phyloP scores from a whole-genome alignment of 2,329 filamentous ascomycete species.

The Sporothrix brasiliensis region DNA sequence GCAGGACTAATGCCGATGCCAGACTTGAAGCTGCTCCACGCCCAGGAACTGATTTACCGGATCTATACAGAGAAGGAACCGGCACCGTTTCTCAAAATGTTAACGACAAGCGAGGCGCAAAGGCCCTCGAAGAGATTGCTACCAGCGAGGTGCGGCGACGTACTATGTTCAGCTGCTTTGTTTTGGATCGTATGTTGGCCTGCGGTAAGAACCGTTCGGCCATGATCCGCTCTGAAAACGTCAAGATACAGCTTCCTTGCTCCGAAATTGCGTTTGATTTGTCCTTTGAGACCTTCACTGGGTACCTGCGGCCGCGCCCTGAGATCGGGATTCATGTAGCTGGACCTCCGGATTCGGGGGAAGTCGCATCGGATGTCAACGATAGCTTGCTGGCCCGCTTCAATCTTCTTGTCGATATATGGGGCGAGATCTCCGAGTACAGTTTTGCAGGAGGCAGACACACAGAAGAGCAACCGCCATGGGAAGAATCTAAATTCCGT shows the following conservation, averaged over 20 bases:
- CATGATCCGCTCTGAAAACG: conserved; percentile 61
- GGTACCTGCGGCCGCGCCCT: conserved; percentile 47
- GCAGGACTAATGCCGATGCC: not conserved
- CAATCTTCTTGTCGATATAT: conserved; percentile 61
- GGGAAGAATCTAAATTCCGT: conserved; percentile 60
- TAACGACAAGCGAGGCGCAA: not conserved
- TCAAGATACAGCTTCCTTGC: conserved; percentile 68
- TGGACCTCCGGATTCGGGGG: conserved; percentile 27
- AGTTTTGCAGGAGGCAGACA: conserved; percentile 57
- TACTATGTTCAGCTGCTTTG: conserved; percentile 75
- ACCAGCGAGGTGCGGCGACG: conserved; percentile 66
- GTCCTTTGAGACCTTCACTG: conserved; percentile 59
- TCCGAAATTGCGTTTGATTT: conserved; percentile 67
- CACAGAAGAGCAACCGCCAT: conserved; percentile 58
- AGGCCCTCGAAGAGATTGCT: conserved; percentile 48
- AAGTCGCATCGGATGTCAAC: conserved; percentile 34
- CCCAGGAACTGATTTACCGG: not conserved
- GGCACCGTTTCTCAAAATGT: not conserved
- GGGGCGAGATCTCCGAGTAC: conserved; percentile 62
- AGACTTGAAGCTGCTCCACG: not conserved
- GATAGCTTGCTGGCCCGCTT: conserved; percentile 57
- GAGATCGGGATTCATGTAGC: not conserved
- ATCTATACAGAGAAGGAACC: not conserved
- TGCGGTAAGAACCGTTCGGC: conserved; percentile 64
- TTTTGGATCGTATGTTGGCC: conserved; percentile 70